These are phyloP conservation scores for Tetragonia tetragonoides DNA, from an alignment of 148 eudicot genomes.

Conservation along the genomic window DNA sequence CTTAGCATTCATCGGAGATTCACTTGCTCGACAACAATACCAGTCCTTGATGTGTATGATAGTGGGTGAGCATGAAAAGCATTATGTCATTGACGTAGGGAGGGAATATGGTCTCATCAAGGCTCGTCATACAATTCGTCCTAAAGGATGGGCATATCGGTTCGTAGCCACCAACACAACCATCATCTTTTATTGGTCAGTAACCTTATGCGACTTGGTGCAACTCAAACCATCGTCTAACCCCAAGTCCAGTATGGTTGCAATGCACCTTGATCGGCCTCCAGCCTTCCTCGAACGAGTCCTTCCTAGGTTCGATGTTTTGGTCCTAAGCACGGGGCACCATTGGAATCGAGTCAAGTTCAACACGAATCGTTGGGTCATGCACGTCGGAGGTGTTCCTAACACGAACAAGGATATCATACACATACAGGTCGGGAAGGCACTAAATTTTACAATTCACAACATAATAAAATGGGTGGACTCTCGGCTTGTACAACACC, in stretches of 20 bases:
- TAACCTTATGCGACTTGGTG: slow-evolving; percentile 70
- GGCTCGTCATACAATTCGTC: slow-evolving; percentile 51
- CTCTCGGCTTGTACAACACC: slow-evolving; percentile 48
- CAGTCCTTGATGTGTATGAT: slow-evolving; percentile 94
- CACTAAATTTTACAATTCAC: slow-evolving; percentile 50
- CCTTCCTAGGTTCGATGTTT: slow-evolving; percentile 44
- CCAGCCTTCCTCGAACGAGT: slow-evolving; percentile 48
- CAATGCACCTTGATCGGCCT: slow-evolving; percentile 77
- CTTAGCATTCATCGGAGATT: slow-evolving; percentile 86
- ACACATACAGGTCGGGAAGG: slow-evolving; percentile 36
- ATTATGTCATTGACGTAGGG: slow-evolving; percentile 66
- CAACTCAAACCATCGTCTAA: slow-evolving; percentile 38
- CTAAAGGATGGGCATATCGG: slow-evolving; percentile 92
- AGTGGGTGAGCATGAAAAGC: slow-evolving; percentile 54
- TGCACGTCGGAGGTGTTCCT: slow-evolving; percentile 52
- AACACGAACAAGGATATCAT: slow-evolving; percentile 35
- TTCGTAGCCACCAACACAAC: slow-evolving; percentile 79
- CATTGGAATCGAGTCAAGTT: slow-evolving; percentile 77
- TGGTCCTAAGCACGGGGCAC: slow-evolving; percentile 76
- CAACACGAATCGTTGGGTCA: slow-evolving; percentile 49
- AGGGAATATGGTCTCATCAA: slow-evolving; percentile 70
- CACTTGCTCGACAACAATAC: slow-evolving; percentile 83
- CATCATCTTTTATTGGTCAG: slow-evolving; percentile 89
- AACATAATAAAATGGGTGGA: slow-evolving; percentile 57
- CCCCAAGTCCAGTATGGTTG: slow-evolving; percentile 37